Evolutionary conservation across 805 yeast species (phyloP).

Genomic region (Zygoascus tannicola): DNA sequence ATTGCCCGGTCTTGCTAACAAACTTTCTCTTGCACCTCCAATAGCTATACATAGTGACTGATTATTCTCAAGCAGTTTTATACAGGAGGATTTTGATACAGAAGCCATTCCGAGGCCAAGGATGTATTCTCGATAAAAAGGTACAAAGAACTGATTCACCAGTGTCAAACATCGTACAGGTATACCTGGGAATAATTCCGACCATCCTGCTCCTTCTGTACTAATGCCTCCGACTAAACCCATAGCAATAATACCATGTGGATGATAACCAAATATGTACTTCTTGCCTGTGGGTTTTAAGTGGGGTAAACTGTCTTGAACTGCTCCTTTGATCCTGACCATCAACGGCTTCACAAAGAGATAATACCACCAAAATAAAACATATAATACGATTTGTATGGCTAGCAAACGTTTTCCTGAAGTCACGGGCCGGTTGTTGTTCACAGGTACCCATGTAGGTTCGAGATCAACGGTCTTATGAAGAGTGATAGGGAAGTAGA

Average conservation of each 20-base stretch:
- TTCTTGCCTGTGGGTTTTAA: constrained; percentile 28
- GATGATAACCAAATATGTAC: constrained; percentile 88
- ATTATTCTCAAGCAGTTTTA: constrained; percentile 50
- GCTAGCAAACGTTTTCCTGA: not conserved
- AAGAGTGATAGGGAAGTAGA: constrained; percentile 70
- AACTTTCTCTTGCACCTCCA: constrained; percentile 92
- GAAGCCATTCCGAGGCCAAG: constrained; percentile 75
- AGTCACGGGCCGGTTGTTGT: not conserved
- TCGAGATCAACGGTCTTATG: constrained; percentile 59
- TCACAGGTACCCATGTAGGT: constrained; percentile 42
- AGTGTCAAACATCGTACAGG: constrained; percentile 69
- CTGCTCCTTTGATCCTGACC: constrained; percentile 28
- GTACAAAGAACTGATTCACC: constrained; percentile 72
- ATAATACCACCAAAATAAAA: constrained; percentile 18
- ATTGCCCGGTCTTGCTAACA: constrained; percentile 50
- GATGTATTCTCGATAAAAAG: constrained; percentile 83
- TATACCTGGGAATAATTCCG: constrained; percentile 72
- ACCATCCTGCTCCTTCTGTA: constrained; percentile 70
- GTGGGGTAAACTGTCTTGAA: not conserved
- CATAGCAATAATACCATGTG: constrained; percentile 91
- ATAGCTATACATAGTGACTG: constrained; percentile 82
- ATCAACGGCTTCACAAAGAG: constrained; percentile 5
- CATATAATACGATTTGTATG: constrained; percentile 10
- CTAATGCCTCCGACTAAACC: constrained; percentile 82
- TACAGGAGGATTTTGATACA: constrained; percentile 67